Conservation (phyloP, 2,329 filamentous ascomycete genomes). For the Dactylonectria estremocensis region DNA sequence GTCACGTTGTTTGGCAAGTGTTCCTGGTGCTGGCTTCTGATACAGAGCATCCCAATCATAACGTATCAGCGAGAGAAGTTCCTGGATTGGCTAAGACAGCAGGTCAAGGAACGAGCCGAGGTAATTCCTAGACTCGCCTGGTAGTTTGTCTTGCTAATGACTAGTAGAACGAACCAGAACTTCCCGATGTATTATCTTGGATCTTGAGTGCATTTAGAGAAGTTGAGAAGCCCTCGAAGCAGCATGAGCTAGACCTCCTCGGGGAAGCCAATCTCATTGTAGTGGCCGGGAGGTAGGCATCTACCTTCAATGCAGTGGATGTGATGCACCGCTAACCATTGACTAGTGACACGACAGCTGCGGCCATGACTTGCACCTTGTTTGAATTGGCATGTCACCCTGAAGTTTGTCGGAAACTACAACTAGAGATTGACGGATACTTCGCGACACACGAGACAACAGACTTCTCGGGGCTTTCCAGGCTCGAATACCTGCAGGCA, state of each 20-base stretch:
- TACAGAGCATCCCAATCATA: conserved; percentile 26
- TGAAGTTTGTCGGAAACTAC: conserved; percentile 29
- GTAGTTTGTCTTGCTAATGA: neutral
- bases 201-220: conserved; percentile 44
- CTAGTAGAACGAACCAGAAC: conserved; percentile 32
- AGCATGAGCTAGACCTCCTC: conserved; percentile 19
- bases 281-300: conserved; percentile 21
- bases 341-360: conserved; percentile 54
- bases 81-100: conserved; percentile 26
- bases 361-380: conserved; percentile 51
- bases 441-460: neutral
- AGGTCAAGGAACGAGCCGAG: conserved; percentile 30
- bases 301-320: neutral
- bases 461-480: neutral
- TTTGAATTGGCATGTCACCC: conserved; percentile 47
- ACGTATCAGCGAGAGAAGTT: conserved; percentile 29
- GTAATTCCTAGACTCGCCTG: neutral
- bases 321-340: neutral
- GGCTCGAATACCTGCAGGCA: neutral
- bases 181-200: conserved; percentile 52
- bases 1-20: conserved; percentile 43
- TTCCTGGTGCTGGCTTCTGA: conserved; percentile 36
- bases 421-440: conserved; percentile 18
- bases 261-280: conserved; percentile 28
- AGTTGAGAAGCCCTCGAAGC: conserved; percentile 35